Base-by-base conservation (phyloP, 306 rosid genomes). In the Macrotyloma uniflorum region DNA sequence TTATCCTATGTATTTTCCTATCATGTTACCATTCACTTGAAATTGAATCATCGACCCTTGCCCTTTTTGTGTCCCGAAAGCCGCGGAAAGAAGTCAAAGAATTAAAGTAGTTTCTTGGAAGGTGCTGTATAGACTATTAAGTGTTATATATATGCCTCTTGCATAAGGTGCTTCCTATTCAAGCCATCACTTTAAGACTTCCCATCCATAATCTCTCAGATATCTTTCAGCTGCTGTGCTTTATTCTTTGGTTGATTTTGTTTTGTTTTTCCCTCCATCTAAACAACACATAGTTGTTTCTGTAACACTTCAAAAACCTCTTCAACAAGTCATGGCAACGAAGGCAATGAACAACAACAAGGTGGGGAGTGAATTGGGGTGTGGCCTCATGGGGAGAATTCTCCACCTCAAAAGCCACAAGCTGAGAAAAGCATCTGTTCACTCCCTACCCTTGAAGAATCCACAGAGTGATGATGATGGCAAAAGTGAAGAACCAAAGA, bases 41-140 rank as follows among this genome's bases (percentile, higher is more conserved):
- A 79, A 42, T 12, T 42, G 47, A 42, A 42, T 24, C 49, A 47
- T 78, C 38, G 47, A 83, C 69, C 71, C 75, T 70, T 79, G 57
- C 23, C 76, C 43, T 12, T 45, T 14, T 23, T 53, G 64, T 75
- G 36, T 26, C 77, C 49, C 76, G 54, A 74, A 23, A 46, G 64
- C 71, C 70, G 14, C 74, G 73, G 22, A 80, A 84, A 77, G 63
- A 80, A 22, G 5, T 5, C 43, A 75, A 82, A 43, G 76, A 80
- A 22, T 1, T 5, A 53, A 89, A 87, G 91, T 72, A 42, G 89
- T 88, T 93, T 89, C 97, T 89, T 87, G 94, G 89, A 93, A 93
- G 91, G 83, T 93, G 88, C 97, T 87, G 89, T 36, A 72, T 32
- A 81, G 75, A 35, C 43, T 26, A 19, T 26, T 47, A 19, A 8